Percentiles rank a stretch among this genome's conserved stretches.
Conservation (phyloP, 108 stramenopile species). For the Nitzschia sp. region DNA sequence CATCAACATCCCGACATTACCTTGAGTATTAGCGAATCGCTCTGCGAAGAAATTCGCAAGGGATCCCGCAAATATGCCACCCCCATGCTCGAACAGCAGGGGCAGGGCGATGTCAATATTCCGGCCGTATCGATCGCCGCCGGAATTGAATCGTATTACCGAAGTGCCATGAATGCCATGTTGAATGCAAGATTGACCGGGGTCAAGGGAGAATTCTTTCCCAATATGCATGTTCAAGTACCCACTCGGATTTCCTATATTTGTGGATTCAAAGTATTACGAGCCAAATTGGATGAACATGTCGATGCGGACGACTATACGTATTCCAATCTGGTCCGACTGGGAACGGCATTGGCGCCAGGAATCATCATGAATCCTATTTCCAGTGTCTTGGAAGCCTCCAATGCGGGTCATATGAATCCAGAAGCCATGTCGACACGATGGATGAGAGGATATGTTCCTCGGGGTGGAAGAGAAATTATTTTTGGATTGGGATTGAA, state of each 20-base stretch:
- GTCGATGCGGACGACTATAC: conserved; percentile 36
- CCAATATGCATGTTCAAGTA: conserved; percentile 82
- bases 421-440: conserved; percentile 53
- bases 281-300: conserved; percentile 42
- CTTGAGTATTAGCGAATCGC: conserved; percentile 31
- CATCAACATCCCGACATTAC: conserved; percentile 35
- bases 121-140: conserved; percentile 69
- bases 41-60: conserved; percentile 35
- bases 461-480: conserved; percentile 68
- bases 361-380: conserved; percentile 81
- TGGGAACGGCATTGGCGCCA: conserved; percentile 53
- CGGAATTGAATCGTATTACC: conserved; percentile 81
- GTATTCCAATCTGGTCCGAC: conserved; percentile 32
- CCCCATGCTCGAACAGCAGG: conserved; percentile 49
- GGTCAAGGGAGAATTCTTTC: conserved; percentile 53
- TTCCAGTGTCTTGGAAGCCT: conserved; percentile 67
- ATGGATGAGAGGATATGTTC: conserved; percentile 65
- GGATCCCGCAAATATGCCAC: conserved; percentile 40
- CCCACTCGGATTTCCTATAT: conserved; percentile 76
- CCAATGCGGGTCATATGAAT: conserved; percentile 77
- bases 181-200: conserved; percentile 67
- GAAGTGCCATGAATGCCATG: conserved; percentile 59
- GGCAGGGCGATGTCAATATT: conserved; percentile 46
- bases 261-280: conserved; percentile 67
- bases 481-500: conserved; percentile 79